Evolutionary conservation across 23 red algal genomes (phyloP), one percentile per base, ranked within the genome.

Genomic region (Chondrus crispus): DNA sequence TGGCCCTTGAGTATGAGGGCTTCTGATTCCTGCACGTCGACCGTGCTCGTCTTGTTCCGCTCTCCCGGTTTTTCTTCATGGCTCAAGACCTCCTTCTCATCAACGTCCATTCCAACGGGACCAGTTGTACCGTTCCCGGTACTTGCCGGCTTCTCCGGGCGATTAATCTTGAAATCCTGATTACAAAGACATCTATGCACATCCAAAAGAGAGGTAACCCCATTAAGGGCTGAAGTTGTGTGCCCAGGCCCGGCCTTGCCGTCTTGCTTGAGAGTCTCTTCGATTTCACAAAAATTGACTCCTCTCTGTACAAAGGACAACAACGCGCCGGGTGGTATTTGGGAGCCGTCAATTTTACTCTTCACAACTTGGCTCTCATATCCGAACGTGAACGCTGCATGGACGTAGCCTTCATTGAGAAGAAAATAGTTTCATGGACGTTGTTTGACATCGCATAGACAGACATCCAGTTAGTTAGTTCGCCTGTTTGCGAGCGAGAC

Each of bases 231-330:
- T 24, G 82, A 80, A 10, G 78, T 58, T 28, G 78, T 13, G 48
- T 77, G 68, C 1, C 68, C 68, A 9, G 7, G 37, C 11, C 77
- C 89, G 24, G 54, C 75, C 18, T 75, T 75, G 30, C 46, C 69
- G 16, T 82, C 77, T 42, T 84, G 76, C 24, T 62, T 71, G 72
- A 98, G 76, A 33, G 78, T 85, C 84, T 91, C 90, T 64, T 99
- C 97, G 41, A 99, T 99, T 84, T 96, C 93, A n/a, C 90, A 94
- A 82, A 96, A 99, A 72, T 91, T 96, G 29, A 99, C 79, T 29
- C 97, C 97, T 11, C 97, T 84, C 62, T 99, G 97, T 28, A 99
- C 54, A 48, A 99, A 99, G n/a, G 88, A 91, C 14, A 99, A 77
- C 3, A 99, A 87, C 16, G 94, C 97, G 42, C 97, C 97, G 19